Percentiles rank a stretch among this genome's conserved stretches.
These are phyloP conservation scores for Wickerhamiella siamensis DNA, from an alignment of 805 yeast species.

Conservation along the genomic window DNA sequence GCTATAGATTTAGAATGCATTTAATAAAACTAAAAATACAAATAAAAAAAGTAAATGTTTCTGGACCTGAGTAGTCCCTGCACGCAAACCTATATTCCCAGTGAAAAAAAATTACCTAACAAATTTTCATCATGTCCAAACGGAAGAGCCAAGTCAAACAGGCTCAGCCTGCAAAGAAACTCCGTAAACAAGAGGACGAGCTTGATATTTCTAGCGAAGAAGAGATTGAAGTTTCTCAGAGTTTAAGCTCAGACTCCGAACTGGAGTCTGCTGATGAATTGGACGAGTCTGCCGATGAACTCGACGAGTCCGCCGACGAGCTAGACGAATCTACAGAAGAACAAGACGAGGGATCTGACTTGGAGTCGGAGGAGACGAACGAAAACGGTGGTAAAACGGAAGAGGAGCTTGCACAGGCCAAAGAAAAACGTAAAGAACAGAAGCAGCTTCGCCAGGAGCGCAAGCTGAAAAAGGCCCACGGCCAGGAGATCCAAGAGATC, in stretches of 20 bases:
- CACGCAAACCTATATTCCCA: too few species aligned
- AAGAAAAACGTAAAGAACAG: conserved; percentile 71
- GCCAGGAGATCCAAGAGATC: conserved; percentile 68
- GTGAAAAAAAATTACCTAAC: conserved; percentile 3
- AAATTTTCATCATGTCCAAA: not conserved
- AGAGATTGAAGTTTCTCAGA: not conserved
- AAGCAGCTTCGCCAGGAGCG: conserved; percentile 64
- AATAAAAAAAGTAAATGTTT: conserved; percentile 21
- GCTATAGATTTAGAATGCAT: not conserved
- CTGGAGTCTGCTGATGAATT: conserved; percentile 14
- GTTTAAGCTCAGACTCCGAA: conserved; percentile 5
- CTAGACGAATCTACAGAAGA: conserved; percentile 15
- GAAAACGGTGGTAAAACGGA: conserved; percentile 12
- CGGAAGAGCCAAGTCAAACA: conserved; percentile 9
- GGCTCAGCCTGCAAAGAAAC: conserved; percentile 11
- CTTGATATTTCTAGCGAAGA: conserved; percentile 9
- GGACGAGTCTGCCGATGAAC: conserved; percentile 14
- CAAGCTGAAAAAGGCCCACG: conserved; percentile 77
- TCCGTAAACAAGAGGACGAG: conserved; percentile 14
- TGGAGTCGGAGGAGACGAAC: conserved; percentile 13
- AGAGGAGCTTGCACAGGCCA: conserved; percentile 30
- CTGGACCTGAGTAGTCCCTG: too few species aligned
- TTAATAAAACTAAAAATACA: conserved; percentile 13
- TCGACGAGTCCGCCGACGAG: conserved; percentile 11
- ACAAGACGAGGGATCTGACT: conserved; percentile 9